Conservation (phyloP, 2,329 filamentous ascomycete genomes). For the Thelonectria blattea region DNA sequence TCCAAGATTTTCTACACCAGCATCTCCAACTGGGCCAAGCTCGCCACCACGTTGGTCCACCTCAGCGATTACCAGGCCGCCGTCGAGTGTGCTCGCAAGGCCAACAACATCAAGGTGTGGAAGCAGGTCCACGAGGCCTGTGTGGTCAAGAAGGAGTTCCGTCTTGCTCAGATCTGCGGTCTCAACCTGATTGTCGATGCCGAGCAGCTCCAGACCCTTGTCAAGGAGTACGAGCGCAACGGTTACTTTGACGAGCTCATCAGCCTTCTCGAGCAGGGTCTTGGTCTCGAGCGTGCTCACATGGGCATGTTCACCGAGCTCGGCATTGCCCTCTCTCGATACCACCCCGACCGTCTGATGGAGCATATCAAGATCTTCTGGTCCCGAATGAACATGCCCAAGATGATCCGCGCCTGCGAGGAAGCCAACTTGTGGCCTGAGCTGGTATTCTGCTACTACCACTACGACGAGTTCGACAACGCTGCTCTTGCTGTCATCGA, state of each 20-base stretch:
- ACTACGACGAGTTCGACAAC: conserved; percentile 98
- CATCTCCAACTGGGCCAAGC: conserved; percentile 99
- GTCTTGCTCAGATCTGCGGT: conserved; percentile 97
- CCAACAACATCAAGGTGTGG: conserved; percentile 99
- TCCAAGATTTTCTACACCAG: conserved; percentile 99
- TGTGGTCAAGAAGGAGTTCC: conserved; percentile 97
- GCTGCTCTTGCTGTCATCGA: conserved; percentile 98
- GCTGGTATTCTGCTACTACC: conserved; percentile 95
- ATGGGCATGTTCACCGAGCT: conserved; percentile 98
- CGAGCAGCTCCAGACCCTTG: conserved; percentile 89
- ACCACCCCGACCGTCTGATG: conserved; percentile 95
- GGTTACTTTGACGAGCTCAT: conserved; percentile 99
- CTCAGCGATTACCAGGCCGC: conserved; percentile 96
- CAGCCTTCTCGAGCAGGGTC: conserved; percentile 87
- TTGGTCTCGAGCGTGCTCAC: conserved; percentile 89
- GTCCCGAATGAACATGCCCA: conserved; percentile 96
- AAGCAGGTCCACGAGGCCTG: conserved; percentile 98
- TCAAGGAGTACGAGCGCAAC: conserved; percentile 95
- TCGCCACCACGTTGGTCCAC: conserved; percentile 97
- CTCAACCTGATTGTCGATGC: conserved; percentile 97
- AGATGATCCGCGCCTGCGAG: conserved; percentile 92
- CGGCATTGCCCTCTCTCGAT: conserved; percentile 90
- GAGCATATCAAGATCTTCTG: conserved; percentile 99
- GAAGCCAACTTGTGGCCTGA: conserved; percentile 97
- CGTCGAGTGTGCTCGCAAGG: conserved; percentile 96